Percentiles rank a stretch among this genome's conserved stretches.
phyloP scores from a whole-genome alignment of 345 rosid genomes.

The Arabidopsis suecica region DNA sequence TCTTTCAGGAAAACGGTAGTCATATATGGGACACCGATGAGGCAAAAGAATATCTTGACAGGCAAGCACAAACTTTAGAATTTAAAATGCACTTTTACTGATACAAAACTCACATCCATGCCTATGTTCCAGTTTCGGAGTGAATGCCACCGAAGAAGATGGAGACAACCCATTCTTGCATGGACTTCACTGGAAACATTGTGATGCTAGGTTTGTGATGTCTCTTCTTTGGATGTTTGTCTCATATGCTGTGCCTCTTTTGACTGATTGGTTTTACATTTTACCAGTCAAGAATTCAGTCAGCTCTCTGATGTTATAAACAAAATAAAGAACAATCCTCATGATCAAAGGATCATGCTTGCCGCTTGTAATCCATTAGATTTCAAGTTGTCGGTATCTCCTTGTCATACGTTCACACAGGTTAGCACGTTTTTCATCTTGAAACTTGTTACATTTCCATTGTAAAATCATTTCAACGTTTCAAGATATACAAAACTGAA shows the following conservation, averaged over 20 bases:
- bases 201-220: conserved; percentile 75
- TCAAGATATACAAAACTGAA: not conserved
- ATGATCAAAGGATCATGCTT: conserved; percentile 72
- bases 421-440: conserved; percentile 40
- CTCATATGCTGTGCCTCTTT: conserved; percentile 14
- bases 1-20: conserved; percentile 68
- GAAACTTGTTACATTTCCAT: conserved; percentile 1
- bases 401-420: conserved; percentile 87
- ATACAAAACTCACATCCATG: conserved; percentile 3
- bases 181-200: conserved; percentile 87
- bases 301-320: conserved; percentile 76
- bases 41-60: conserved; percentile 77
- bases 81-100: not conserved
- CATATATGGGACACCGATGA: conserved; percentile 85
- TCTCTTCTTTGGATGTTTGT: conserved; percentile 3
- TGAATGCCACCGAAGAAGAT: conserved; percentile 71
- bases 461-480: not conserved
- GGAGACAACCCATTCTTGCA: conserved; percentile 74
- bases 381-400: conserved; percentile 74
- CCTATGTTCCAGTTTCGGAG: conserved; percentile 58
- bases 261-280: conserved; percentile 7
- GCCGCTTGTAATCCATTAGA: conserved; percentile 83
- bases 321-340: conserved; percentile 78
- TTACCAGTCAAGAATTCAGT: conserved; percentile 71
- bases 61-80: conserved; percentile 43